Evolutionary conservation across 2,329 filamentous ascomycete genomes (phyloP), one percentile per base, ranked within the genome.

Genomic region (Cladophialophora exuberans): DNA sequence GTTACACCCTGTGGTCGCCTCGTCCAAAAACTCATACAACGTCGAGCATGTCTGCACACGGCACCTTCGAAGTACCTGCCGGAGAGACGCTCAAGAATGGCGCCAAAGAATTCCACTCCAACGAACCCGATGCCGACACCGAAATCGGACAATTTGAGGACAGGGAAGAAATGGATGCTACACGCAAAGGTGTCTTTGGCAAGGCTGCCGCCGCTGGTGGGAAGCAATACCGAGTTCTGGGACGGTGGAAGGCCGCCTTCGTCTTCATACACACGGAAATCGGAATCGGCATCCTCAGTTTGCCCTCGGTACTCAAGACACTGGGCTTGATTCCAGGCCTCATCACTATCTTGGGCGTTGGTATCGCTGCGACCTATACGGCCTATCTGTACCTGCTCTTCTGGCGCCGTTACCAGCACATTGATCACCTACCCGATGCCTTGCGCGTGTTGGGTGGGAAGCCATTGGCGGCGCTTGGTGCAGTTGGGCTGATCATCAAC

Each of bases 361-460:
- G 79, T 9, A 50, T 77, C 28, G 65, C 80, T 13, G 71, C 78
- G 1, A 76, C 72, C 13, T 81, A 80, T 62, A 79, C 77, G 2
- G 78, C 78, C 28, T 79, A 74, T 56, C 70, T 81, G 4, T 72
- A 82, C 31, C 78, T 75, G 25, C 73, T 77, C 60, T 79, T 81
- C 68, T 78, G 76, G 59, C 62, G 77, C 25, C 66, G 65, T 28
- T 73, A 76, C 62, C 83, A 82, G 2, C 69, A 79, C 7, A 74
- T 85, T 26, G 74, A 78, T 33, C 80, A 81, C 64, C 85, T 86
- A 56, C 79, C 82, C 25, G 84, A 87, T 62, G 83, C 80, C 23
- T 83, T 82, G 1, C 68, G 73, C 18, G 70, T 86, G 47, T 74
- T 86, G 53, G 75, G 76, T 56, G 84, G 85, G 18, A 72, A 69